Conservation (phyloP, 2,329 filamentous ascomycete genomes). For the Ceratocystis ficicola region DNA sequence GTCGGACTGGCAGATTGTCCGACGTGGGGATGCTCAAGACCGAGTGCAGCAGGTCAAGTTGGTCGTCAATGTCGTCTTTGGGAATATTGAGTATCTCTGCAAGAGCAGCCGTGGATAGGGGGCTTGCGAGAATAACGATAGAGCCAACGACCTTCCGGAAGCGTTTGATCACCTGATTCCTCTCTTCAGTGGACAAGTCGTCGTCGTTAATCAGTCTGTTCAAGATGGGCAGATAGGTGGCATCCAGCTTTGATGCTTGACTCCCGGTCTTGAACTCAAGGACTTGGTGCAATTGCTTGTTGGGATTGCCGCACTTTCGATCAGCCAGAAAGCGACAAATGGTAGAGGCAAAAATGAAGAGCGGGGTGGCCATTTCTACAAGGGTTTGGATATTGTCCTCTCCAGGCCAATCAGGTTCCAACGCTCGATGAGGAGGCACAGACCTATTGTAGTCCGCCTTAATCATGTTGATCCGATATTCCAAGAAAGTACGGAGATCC, state of each 20-base stretch:
- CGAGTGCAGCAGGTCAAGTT: conserved; percentile 1
- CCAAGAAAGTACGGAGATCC: conserved; percentile 25
- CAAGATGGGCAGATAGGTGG: not conserved
- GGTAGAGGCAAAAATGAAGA: conserved; percentile 1
- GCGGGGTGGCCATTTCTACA: not conserved
- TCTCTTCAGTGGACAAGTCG: not conserved
- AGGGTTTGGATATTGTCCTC: not conserved
- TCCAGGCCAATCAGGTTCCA: not conserved
- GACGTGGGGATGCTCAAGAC: not conserved
- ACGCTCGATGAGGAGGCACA: not conserved
- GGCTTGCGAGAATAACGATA: not conserved
- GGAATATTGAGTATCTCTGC: not conserved
- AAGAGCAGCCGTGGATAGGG: not conserved
- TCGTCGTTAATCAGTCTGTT: not conserved
- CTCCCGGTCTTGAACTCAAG: not conserved
- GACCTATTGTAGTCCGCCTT: not conserved
- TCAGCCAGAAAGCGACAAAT: not conserved
- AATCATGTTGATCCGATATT: conserved; percentile 26
- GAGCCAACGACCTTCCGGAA: not conserved
- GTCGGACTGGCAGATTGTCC: not conserved
- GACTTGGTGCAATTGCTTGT: not conserved
- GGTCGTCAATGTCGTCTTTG: not conserved
- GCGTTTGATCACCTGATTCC: not conserved
- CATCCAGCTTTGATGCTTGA: not conserved
- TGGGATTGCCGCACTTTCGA: not conserved